These are phyloP conservation scores for Xerocomus minutiporus DNA, from an alignment of 1,284 basidiomycete genomes.

Conservation along the genomic window DNA sequence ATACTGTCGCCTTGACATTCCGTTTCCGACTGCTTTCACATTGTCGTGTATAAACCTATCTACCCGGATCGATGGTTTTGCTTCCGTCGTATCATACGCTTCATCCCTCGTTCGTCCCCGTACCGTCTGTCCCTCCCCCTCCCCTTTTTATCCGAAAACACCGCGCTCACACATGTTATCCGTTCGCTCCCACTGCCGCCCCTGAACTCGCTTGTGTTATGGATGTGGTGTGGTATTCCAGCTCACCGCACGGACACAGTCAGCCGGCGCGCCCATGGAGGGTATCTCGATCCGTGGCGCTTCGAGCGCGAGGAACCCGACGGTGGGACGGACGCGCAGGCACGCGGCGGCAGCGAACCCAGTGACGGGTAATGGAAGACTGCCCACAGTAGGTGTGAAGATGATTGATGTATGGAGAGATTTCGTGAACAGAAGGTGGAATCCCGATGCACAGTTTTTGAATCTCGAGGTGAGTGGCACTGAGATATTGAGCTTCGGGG, in stretches of 20 bases:
- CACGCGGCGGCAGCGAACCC: constrained; percentile 44
- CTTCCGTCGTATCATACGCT: constrained; percentile 10
- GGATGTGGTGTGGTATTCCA: constrained; percentile 20
- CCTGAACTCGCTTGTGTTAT: constrained; percentile 24
- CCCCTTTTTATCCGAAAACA: constrained; percentile 32
- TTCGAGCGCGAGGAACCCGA: constrained; percentile 32
- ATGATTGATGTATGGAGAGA: constrained; percentile 63
- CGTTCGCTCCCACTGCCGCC: constrained; percentile 27
- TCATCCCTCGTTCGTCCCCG: constrained; percentile 6
- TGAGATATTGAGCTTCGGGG: constrained; percentile 8
- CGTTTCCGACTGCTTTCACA: constrained; percentile 10
- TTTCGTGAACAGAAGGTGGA: constrained; percentile 67
- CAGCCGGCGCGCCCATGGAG: constrained; percentile 26
- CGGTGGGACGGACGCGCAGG: constrained; percentile 51
- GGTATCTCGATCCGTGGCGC: constrained; percentile 33
- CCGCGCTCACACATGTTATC: constrained; percentile 39
- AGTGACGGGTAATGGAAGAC: constrained; percentile 12
- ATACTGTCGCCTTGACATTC: constrained; percentile 15
- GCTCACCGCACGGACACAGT: constrained; percentile 34
- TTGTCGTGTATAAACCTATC: constrained; percentile 16
- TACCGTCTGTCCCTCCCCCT: constrained; percentile 20
- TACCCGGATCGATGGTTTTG: constrained; percentile 14
- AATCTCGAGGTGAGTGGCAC: constrained; percentile 67
- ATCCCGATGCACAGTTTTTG: constrained; percentile 62
- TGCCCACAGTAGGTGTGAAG: constrained; percentile 29